phyloP scores from a whole-genome alignment of 139 green algal species.

The Penium margaritaceum region DNA sequence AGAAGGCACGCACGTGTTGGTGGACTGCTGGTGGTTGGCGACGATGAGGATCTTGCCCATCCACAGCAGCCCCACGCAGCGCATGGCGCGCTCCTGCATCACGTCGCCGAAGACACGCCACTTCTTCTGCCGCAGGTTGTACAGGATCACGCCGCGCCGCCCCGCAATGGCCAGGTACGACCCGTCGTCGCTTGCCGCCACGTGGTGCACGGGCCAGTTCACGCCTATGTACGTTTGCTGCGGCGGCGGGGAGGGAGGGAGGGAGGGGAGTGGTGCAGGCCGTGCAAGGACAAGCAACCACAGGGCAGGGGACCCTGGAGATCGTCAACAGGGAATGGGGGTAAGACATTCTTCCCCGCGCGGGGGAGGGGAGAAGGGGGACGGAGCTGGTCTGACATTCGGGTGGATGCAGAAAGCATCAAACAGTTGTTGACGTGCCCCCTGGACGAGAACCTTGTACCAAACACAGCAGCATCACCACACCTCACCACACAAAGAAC shows the following conservation, averaged over 20 bases:
- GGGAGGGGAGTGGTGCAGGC: neutral
- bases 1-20: slow-evolving; percentile 16
- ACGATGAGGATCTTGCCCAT: slow-evolving; percentile 37
- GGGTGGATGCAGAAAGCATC: too few relatives aligned
- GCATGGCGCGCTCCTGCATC: slow-evolving; percentile 62
- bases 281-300: neutral
- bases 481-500: too few relatives aligned
- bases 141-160: slow-evolving; percentile 65
- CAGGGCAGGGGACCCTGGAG: neutral
- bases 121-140: slow-evolving; percentile 55
- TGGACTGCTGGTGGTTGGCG: slow-evolving; percentile 33
- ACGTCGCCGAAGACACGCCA: slow-evolving; percentile 83
- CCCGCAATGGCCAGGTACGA: slow-evolving; percentile 79
- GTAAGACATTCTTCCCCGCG: too few relatives aligned
- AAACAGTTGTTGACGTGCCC: too few relatives aligned
- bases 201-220: slow-evolving; percentile 50
- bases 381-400: too few relatives aligned
- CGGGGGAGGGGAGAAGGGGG: too few relatives aligned
- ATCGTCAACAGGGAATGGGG: too few relatives aligned
- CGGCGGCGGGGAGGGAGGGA: neutral
- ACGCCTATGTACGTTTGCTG: slow-evolving; percentile 49
- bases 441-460: too few relatives aligned
- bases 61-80: slow-evolving; percentile 44
- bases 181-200: slow-evolving; percentile 51
- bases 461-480: too few relatives aligned